phyloP scores from a whole-genome alignment of 2,329 filamentous ascomycete species.

The Xylaria sp. region DNA sequence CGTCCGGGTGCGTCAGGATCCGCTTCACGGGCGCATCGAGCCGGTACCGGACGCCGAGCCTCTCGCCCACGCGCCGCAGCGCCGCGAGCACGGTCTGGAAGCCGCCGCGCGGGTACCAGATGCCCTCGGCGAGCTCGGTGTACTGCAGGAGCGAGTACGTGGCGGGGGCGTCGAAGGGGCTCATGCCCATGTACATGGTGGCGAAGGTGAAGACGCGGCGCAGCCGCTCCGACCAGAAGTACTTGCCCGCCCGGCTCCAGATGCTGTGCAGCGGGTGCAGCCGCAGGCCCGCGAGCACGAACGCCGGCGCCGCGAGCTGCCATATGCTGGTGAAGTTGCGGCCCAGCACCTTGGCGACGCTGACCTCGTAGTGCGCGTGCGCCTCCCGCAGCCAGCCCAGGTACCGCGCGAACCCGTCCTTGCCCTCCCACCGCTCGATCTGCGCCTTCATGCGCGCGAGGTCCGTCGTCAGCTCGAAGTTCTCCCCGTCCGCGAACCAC shows the following conservation, averaged over 20 bases:
- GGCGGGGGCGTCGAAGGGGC: conserved; percentile 74
- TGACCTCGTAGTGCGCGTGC: conserved; percentile 73
- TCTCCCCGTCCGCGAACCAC: conserved; percentile 71
- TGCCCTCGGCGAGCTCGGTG: conserved; percentile 75
- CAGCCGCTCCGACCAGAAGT: conserved; percentile 73
- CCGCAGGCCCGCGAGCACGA: conserved; percentile 62
- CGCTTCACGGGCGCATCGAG: conserved; percentile 62
- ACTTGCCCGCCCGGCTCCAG: conserved; percentile 67
- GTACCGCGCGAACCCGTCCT: conserved; percentile 72
- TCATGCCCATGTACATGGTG: conserved; percentile 86
- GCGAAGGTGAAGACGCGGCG: conserved; percentile 76
- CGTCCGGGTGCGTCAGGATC: conserved; percentile 59
- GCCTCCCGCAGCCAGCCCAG: conserved; percentile 69
- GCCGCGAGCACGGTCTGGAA: conserved; percentile 71
- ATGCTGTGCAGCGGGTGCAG: conserved; percentile 76
- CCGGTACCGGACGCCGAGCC: conserved; percentile 66
- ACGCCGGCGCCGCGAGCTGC: conserved; percentile 62
- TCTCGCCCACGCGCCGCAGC: conserved; percentile 66
- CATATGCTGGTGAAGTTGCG: conserved; percentile 68
- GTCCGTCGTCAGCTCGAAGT: conserved; percentile 70
- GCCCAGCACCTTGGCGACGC: conserved; percentile 67
- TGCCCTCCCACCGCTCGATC: conserved; percentile 75
- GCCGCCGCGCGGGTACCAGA: conserved; percentile 75
- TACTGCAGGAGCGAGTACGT: conserved; percentile 78
- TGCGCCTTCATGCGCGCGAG: conserved; percentile 72